A percentile compares a stretch with the other conserved stretches of the same genome.
Evolutionary conservation across 2,329 filamentous ascomycete species (phyloP).

Genomic region (Penicillium glabrum): DNA sequence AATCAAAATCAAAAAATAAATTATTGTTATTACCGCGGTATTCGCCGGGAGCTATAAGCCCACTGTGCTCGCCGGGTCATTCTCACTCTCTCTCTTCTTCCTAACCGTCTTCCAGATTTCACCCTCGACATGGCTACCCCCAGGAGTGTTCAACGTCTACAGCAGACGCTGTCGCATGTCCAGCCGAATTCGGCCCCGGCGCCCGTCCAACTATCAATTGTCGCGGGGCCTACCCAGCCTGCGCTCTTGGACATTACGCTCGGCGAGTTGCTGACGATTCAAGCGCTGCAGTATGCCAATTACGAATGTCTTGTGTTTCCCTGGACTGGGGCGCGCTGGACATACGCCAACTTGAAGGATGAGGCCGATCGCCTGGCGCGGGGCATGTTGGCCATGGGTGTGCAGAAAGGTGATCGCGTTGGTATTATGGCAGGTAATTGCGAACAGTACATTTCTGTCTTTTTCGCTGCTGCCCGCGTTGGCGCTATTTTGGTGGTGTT

Average conservation of each 20-base stretch:
- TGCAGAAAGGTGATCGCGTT: conserved; percentile 67
- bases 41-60: conserved; percentile 3
- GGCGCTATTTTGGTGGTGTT: conserved; percentile 72
- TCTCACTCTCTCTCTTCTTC: not conserved
- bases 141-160: conserved; percentile 28
- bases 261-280: conserved; percentile 69
- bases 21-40: not conserved
- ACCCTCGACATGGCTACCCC: conserved; percentile 22
- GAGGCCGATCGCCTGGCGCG: conserved; percentile 63
- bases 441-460: conserved; percentile 62
- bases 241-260: conserved; percentile 70
- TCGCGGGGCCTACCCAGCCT: conserved; percentile 68
- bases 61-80: not conserved
- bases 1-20: not conserved
- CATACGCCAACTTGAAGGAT: conserved; percentile 64
- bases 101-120: not conserved
- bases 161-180: conserved; percentile 32
- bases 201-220: conserved; percentile 50
- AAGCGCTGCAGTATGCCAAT: conserved; percentile 64
- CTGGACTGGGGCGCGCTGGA: conserved; percentile 75
- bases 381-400: conserved; percentile 66
- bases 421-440: conserved; percentile 71
- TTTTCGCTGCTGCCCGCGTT: conserved; percentile 68
- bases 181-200: conserved; percentile 13
- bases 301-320: conserved; percentile 71